Evolutionary conservation across 345 rosid species (phyloP), one percentile per base, ranked within the genome.

Genomic region (Eucalyptus sideroxylon): DNA sequence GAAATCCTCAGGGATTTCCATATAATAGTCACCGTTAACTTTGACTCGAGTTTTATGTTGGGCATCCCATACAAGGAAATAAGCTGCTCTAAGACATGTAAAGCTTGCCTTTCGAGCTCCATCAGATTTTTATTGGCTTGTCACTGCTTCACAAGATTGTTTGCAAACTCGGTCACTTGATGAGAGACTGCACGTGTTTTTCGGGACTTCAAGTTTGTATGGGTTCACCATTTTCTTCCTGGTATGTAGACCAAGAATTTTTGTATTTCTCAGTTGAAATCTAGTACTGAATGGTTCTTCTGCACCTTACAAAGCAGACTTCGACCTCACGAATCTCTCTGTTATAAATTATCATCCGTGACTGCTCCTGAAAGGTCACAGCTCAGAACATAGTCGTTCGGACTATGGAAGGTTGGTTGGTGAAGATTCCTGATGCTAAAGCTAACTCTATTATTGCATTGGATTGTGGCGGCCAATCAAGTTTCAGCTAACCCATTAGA

Each of bases 1-100:
- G 91, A 96, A 97, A 91, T 92, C 96, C 89, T 88, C 94, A 88
- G 98, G 98, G 16, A 96, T 98, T 89, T 47, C 94, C 14, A 93
- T 98, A 89, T 98, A 91, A 95, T 86, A 59, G 8, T 15, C 50
- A 81, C 87, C 44, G 50, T 21, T 82, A 87, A 77, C 67, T 86
- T 92, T 90, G 60, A 88, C 51, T 27, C 90, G 87, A 92, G 90
- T 87, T 72, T 30, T 92, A 85, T 42, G 88, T 91, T 85, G 91
- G 90, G 91, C 87, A 77, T 92, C 89, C 90, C 88, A 60, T 86
- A 91, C 91, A 90, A 92, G 94, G 91, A 92, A 96, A 95, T 96
- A 96, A 96, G 94, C 91, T 90, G 94, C 95, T 92, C 91, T 62
- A 87, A 92, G 94, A 92, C 98, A 88, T 89, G 60, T 50, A 65